These are phyloP conservation scores for Zea mays DNA, from an alignment of 176 grass and related monocot species.

Conservation along the genomic window Zm-B73-REFERENCE-NAM-5.0 NC_050104.1:154502001-154502500, in stretches of 20 bases:
- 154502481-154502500: too few species aligned
- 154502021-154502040: background rate
- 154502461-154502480: background rate
- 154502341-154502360: background rate
- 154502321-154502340: background rate
- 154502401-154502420: background rate
- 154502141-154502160: slow-evolving; percentile 81
- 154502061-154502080: slow-evolving; percentile 88
- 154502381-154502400: background rate
- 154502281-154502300: background rate
- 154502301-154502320: too few species aligned
- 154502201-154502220: background rate
- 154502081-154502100: too few species aligned
- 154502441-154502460: background rate
- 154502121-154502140: slow-evolving; percentile 85
- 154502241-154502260: background rate
- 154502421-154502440: background rate
- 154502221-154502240: background rate
- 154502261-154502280: too few species aligned
- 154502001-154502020: background rate
- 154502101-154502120: too few species aligned
- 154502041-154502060: slow-evolving; percentile 67
- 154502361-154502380: background rate
- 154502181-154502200: slow-evolving; percentile 79
- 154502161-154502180: slow-evolving; percentile 88